Percentiles rank a stretch among this genome's conserved stretches.
These are phyloP conservation scores for Sporisorium reilianum DNA, from an alignment of 1,284 basidiomycete genomes.

Conservation along the genomic window DNA sequence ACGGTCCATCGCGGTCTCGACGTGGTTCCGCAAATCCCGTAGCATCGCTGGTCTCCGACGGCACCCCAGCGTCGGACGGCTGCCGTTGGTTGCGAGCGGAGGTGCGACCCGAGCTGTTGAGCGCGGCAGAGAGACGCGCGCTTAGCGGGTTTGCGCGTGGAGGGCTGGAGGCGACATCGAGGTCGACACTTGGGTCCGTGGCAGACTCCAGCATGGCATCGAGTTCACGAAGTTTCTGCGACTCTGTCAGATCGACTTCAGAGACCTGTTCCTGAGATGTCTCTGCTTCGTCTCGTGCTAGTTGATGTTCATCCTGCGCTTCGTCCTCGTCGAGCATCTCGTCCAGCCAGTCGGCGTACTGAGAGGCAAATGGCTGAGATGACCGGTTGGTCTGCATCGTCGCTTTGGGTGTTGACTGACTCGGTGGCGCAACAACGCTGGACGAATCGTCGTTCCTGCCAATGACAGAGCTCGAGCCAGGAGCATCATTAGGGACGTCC, in stretches of 20 bases:
- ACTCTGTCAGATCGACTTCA: constrained; percentile 20
- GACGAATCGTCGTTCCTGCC: constrained; percentile 19
- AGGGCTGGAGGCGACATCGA: constrained; percentile 41
- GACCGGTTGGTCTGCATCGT: neutral
- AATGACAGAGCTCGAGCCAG: constrained; percentile 23
- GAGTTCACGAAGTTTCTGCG: constrained; percentile 38
- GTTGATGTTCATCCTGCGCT: constrained; percentile 8
- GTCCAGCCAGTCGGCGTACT: constrained; percentile 42
- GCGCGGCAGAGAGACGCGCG: constrained; percentile 25
- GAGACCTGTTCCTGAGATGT: neutral
- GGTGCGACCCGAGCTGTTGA: constrained; percentile 26
- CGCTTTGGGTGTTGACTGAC: constrained; percentile 40
- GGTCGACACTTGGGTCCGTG: constrained; percentile 24
- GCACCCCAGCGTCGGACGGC: neutral
- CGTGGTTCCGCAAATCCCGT: neutral
- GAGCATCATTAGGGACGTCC: constrained; percentile 20
- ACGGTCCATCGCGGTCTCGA: constrained; percentile 24
- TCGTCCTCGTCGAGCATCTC: constrained; percentile 37
- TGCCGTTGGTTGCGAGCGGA: neutral
- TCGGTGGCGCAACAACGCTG: constrained; percentile 19
- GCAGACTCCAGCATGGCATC: constrained; percentile 24
- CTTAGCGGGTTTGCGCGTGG: constrained; percentile 20
- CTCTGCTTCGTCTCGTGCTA: neutral
- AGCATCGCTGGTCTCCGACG: constrained; percentile 31
- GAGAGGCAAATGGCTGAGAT: constrained; percentile 40